phyloP scores from a whole-genome alignment of 164 flowering plant species.

The Cinnamomum chago region DNA sequence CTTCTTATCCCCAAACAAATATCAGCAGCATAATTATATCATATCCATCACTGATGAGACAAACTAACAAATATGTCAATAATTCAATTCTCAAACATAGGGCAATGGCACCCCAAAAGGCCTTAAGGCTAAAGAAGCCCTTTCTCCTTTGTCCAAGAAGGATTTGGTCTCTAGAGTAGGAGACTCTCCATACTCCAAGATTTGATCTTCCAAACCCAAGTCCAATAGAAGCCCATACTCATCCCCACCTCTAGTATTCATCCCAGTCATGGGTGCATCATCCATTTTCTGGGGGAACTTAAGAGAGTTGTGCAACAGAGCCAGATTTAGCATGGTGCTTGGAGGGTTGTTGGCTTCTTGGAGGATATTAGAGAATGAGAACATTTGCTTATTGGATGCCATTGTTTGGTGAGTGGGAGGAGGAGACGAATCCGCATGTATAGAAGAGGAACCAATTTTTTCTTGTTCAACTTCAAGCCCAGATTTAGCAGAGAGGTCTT shows the following conservation, averaged over 20 bases:
- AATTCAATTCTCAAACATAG: background rate
- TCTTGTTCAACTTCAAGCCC: conserved; percentile 21
- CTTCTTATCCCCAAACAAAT: background rate
- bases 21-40: background rate
- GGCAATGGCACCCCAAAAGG: background rate
- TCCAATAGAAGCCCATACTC: conserved; percentile 51
- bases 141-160: conserved; percentile 11
- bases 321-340: conserved; percentile 21
- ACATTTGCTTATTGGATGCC: conserved; percentile 17
- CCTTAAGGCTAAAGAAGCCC: background rate
- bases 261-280: conserved; percentile 3
- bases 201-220: conserved; percentile 35
- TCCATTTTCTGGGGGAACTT: conserved; percentile 15
- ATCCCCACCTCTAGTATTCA: conserved; percentile 19
- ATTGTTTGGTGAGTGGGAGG: conserved; percentile 9
- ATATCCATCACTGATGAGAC: background rate
- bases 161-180: conserved; percentile 27
- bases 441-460: conserved; percentile 9
- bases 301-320: conserved; percentile 19
- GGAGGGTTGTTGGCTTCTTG: conserved; percentile 18
- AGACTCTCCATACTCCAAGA: conserved; percentile 23
- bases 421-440: conserved; percentile 14
- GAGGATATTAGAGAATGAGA: conserved; percentile 14
- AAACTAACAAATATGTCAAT: background rate
- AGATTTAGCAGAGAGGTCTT: conserved; percentile 17